Conservation (phyloP, 768 basidiomycete genomes). For the Auriscalpium microsporum region DNA sequence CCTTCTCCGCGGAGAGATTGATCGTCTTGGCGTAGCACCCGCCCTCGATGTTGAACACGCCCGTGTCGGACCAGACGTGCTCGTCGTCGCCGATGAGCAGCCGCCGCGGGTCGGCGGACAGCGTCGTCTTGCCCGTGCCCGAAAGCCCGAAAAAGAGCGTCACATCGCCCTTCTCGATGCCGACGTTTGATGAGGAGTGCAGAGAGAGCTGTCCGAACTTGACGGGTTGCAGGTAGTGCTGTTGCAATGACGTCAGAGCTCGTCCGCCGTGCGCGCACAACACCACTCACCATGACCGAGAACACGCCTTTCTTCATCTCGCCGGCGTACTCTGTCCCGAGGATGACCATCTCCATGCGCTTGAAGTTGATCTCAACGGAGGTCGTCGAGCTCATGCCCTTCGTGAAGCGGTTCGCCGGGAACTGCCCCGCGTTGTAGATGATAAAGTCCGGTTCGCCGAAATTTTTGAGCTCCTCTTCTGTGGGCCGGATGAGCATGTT, state of each 20-base stretch:
- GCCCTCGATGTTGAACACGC: constrained; percentile 99
- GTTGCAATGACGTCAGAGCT: background rate
- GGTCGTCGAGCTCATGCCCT: constrained; percentile 98
- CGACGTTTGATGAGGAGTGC: constrained; percentile 97
- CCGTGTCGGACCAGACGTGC: constrained; percentile 98
- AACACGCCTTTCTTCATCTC: constrained; percentile 99
- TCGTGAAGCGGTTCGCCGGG: constrained; percentile 99
- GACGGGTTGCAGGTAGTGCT: constrained; percentile 97
- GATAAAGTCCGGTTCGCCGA: constrained; percentile 98
- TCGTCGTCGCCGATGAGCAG: constrained; percentile 97
- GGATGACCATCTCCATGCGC: constrained; percentile 99
- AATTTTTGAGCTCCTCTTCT: constrained; percentile 84
- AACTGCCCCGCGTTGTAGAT: constrained; percentile 99
- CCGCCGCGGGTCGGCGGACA: constrained; percentile 92
- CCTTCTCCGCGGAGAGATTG: constrained; percentile 94
- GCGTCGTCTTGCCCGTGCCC: constrained; percentile 97
- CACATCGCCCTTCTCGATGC: constrained; percentile 80
- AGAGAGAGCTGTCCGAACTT: constrained; percentile 97
- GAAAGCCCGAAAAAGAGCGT: constrained; percentile 99
- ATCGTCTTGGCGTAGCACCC: constrained; percentile 99
- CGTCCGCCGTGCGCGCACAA: too few species aligned
- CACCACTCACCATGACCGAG: constrained; percentile 75
- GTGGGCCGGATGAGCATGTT: constrained; percentile 99
- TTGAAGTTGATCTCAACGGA: constrained; percentile 99
- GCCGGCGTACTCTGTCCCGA: constrained; percentile 95